Conservation (phyloP, 768 basidiomycete genomes). For the Dacryopinax primogenitus region DNA sequence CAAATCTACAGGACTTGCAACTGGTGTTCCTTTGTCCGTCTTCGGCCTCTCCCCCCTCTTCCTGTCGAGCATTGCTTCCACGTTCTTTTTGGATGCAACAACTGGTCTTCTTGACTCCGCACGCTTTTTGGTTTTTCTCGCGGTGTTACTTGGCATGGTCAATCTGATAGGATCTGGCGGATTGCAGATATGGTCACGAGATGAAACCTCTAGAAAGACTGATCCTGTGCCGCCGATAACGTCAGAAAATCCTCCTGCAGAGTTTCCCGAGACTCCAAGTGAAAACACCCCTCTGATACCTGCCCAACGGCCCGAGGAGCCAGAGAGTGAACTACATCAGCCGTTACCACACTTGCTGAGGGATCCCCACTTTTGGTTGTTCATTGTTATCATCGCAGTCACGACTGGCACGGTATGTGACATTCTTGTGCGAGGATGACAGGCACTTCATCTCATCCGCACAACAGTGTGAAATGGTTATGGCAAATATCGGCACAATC, state of each 20-base stretch:
- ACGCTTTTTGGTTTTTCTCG: slow-evolving; percentile 45
- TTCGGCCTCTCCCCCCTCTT: slow-evolving; percentile 75
- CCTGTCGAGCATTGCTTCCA: slow-evolving; percentile 51
- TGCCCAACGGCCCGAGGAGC: slow-evolving; percentile 1
- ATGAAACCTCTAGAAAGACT: slow-evolving; percentile 13
- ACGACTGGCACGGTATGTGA: slow-evolving; percentile 56
- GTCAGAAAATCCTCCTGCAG: slow-evolving; percentile 1
- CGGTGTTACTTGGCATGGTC: slow-evolving; percentile 38
- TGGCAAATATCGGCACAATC: slow-evolving; percentile 70
- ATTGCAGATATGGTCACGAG: slow-evolving; percentile 30
- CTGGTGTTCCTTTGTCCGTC: slow-evolving; percentile 43
- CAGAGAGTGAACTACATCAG: slow-evolving; percentile 11
- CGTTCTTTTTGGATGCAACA: slow-evolving; percentile 40
- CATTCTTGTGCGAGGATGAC: background rate
- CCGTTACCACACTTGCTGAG: slow-evolving; percentile 28
- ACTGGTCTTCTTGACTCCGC: slow-evolving; percentile 35
- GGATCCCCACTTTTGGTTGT: slow-evolving; percentile 51
- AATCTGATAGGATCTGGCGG: slow-evolving; percentile 40
- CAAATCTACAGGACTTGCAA: slow-evolving; percentile 15
- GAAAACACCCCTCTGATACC: slow-evolving; percentile 14
- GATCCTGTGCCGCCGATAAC: slow-evolving; percentile 15
- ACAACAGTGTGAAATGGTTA: slow-evolving; percentile 29
- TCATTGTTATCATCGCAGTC: slow-evolving; percentile 39
- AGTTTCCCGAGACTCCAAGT: background rate
- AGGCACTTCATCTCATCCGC: background rate